Evolutionary conservation across 2,329 filamentous ascomycete genomes (phyloP), one percentile per base, ranked within the genome.

Genomic region (Dothideomycetes sp.): DNA sequence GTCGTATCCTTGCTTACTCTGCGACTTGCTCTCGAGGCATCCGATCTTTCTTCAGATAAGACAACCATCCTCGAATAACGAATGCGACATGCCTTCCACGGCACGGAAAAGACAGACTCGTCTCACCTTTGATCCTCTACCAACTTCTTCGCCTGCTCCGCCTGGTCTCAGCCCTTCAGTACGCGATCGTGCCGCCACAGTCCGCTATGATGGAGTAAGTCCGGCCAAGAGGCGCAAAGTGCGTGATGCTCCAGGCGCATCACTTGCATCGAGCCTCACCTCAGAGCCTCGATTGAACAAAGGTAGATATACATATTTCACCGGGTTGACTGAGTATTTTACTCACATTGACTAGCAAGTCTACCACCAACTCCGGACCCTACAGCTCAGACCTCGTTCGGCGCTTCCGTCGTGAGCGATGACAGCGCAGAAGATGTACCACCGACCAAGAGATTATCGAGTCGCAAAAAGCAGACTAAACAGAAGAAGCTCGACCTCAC

Each of bases 51-150:
- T n/a, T n/a, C n/a, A n/a, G n/a, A n/a, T n/a, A n/a, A n/a, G n/a
- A n/a, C n/a, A n/a, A n/a, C n/a, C n/a, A n/a, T n/a, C n/a, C n/a
- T n/a, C n/a, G n/a, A n/a, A n/a, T n/a, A n/a, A n/a, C n/a, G n/a
- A n/a, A n/a, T n/a, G n/a, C n/a, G n/a, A n/a, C n/a, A n/a, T n/a
- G n/a, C n/a, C n/a, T n/a, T n/a, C n/a, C n/a, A n/a, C n/a, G n/a
- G n/a, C 37, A 16, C 33, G 52, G 28, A 57, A 56, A 45, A 58
- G 59, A 27, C 67, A 70, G 46, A 59, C 60, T 6, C 62, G 62
- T 18, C 53, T 70, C 15, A 57, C 53, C 34, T 69, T 69, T 52
- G 65, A 62, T 1, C 60, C 64, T 4, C 44, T 64, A 4, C 53
- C 62, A 6, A 60, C 64, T 10, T 61, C 62, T 0, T 64, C 64